Evolutionary conservation across 1,139 yeast genomes (phyloP).

Genomic region (Pichia sp.): DNA sequence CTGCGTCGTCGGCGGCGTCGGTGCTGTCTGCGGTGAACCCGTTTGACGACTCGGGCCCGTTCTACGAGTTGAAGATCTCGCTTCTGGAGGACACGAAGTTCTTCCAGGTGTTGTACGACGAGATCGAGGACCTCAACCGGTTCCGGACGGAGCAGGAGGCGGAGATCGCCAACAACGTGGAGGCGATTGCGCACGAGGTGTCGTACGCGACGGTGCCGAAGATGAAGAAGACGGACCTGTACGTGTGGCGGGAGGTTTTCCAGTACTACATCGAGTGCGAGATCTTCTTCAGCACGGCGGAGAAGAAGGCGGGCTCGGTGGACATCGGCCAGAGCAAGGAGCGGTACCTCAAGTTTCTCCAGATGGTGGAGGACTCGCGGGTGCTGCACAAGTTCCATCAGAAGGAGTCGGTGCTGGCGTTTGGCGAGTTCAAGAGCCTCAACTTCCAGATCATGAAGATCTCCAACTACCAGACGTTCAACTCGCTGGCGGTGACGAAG

Average conservation of each 20-base stretch:
- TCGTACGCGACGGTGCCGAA: slow-evolving; percentile 40
- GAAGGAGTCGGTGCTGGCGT: slow-evolving; percentile 45
- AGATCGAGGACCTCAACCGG: slow-evolving; percentile 47
- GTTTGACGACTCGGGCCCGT: slow-evolving; percentile 23
- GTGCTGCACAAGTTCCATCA: slow-evolving; percentile 45
- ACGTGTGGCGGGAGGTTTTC: slow-evolving; percentile 69
- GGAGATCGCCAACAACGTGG: slow-evolving; percentile 42
- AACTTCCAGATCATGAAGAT: slow-evolving; percentile 55
- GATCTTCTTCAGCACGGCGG: slow-evolving; percentile 57
- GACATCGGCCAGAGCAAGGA: slow-evolving; percentile 34
- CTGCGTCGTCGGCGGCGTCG: neutral
- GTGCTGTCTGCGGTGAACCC: slow-evolving; percentile 23
- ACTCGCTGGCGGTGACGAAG: slow-evolving; percentile 59
- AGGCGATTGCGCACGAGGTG: slow-evolving; percentile 40
- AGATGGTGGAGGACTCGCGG: slow-evolving; percentile 37
- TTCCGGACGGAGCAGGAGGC: slow-evolving; percentile 45
- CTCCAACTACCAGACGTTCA: slow-evolving; percentile 58
- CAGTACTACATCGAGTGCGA: slow-evolving; percentile 62
- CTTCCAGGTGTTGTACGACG: slow-evolving; percentile 55
- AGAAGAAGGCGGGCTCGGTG: slow-evolving; percentile 41
- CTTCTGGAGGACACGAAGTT: slow-evolving; percentile 45
- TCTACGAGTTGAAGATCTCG: slow-evolving; percentile 31
- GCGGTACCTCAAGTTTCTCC: slow-evolving; percentile 40
- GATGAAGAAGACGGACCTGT: slow-evolving; percentile 50
- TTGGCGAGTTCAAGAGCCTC: slow-evolving; percentile 46